phyloP scores from a whole-genome alignment of 1,284 basidiomycete species.

The Xerocomus subilludens region DNA sequence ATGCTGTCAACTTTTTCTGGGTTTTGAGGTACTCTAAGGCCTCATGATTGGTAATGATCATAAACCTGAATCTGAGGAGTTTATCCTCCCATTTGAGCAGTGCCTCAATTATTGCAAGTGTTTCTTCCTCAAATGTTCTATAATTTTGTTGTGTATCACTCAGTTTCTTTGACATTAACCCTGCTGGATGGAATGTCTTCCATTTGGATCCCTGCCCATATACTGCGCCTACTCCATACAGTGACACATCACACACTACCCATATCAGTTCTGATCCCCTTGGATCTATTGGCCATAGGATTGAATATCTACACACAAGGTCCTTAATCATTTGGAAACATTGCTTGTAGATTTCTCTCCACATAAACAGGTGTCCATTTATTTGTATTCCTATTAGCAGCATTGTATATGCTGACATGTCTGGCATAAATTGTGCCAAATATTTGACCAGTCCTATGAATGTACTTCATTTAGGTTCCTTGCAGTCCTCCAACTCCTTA shows the following conservation, averaged over 20 bases:
- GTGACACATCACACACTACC: slow-evolving; percentile 58
- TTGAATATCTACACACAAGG: slow-evolving; percentile 3
- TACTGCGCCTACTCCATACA: slow-evolving; percentile 54
- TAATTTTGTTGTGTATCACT: slow-evolving; percentile 17
- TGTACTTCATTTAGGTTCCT: slow-evolving; percentile 52
- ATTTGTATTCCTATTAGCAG: slow-evolving; percentile 44
- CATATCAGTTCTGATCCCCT: slow-evolving; percentile 53
- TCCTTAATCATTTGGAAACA: slow-evolving; percentile 7
- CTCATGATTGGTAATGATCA: neutral
- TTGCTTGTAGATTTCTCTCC: slow-evolving; percentile 25
- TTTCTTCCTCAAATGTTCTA: slow-evolving; percentile 51
- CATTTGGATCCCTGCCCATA: slow-evolving; percentile 47
- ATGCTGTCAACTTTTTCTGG: neutral
- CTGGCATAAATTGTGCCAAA: slow-evolving; percentile 55
- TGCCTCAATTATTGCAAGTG: slow-evolving; percentile 5
- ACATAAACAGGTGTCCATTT: slow-evolving; percentile 46
- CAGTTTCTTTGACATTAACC: slow-evolving; percentile 49
- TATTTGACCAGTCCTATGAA: slow-evolving; percentile 59
- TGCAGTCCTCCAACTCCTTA: slow-evolving; percentile 1
- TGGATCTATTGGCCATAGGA: neutral
- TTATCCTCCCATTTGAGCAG: slow-evolving; percentile 6
- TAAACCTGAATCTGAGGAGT: neutral
- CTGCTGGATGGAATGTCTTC: slow-evolving; percentile 55
- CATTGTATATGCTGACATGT: slow-evolving; percentile 38
- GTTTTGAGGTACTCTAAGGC: neutral